These are phyloP conservation scores for Acephala macrosclerotiorum DNA, from an alignment of 2,329 filamentous ascomycete species.

Conservation along the genomic window DNA sequence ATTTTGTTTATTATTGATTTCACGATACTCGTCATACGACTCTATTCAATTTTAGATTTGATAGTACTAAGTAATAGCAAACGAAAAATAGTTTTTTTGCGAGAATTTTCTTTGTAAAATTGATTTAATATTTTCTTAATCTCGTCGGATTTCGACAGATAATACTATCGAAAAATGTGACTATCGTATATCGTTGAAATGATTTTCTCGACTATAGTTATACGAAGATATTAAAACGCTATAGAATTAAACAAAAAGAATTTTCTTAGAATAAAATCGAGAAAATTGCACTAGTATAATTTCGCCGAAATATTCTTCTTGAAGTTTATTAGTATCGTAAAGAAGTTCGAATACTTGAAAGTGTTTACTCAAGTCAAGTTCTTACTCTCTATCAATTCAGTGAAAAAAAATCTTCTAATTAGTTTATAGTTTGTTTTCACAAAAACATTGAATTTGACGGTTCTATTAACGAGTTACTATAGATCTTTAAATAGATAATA, in stretches of 20 bases:
- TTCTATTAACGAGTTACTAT: not conserved
- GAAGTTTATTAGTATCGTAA: not conserved
- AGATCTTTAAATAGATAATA: not conserved
- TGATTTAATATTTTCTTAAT: not conserved
- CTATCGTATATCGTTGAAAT: not conserved
- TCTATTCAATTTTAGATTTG: not conserved
- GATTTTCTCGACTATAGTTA: not conserved
- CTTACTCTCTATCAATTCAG: not conserved
- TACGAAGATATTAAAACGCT: not conserved
- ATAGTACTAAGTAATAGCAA: not conserved
- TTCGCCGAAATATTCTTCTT: not conserved
- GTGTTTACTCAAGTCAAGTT: not conserved
- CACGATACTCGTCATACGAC: not conserved
- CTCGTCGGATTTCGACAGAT: not conserved
- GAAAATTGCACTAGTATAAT: not conserved
- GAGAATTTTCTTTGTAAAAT: not conserved
- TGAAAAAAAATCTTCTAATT: not conserved
- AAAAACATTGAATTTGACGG: not conserved
- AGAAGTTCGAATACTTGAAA: not conserved
- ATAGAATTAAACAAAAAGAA: not conserved
- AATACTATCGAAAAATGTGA: not conserved
- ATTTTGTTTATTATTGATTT: not conserved
- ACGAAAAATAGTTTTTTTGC: not conserved
- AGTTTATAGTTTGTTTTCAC: not conserved
- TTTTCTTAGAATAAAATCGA: not conserved